These are phyloP conservation scores for Suillus brevipes DNA, from an alignment of 768 basidiomycete genomes.

Conservation along the genomic window DNA sequence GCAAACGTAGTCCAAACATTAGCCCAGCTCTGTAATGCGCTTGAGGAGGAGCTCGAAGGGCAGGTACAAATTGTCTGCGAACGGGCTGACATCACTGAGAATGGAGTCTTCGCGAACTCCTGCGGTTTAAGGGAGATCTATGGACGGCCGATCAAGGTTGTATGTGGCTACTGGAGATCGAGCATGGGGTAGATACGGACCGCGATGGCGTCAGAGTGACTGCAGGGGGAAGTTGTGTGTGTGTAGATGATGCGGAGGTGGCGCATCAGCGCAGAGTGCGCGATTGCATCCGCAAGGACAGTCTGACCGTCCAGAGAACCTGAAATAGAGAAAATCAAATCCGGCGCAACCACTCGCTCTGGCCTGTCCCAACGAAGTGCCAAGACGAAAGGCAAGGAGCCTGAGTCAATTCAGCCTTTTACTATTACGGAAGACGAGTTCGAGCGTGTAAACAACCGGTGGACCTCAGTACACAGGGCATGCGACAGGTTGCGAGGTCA, in stretches of 20 bases:
- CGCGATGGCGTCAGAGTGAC: slow-evolving; percentile 43
- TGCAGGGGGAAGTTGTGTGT: slow-evolving; percentile 18
- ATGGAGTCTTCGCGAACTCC: slow-evolving; percentile 29
- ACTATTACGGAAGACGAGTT: slow-evolving; percentile 88
- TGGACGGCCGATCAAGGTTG: slow-evolving; percentile 55
- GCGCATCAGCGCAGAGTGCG: slow-evolving; percentile 48
- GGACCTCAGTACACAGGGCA: too few relatives aligned
- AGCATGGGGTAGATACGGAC: slow-evolving; percentile 65
- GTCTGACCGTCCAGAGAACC: slow-evolving; percentile 49
- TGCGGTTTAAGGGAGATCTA: slow-evolving; percentile 52
- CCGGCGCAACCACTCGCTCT: slow-evolving; percentile 55
- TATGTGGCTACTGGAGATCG: slow-evolving; percentile 83
- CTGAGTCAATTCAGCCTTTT: slow-evolving; percentile 63
- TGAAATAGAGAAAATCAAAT: slow-evolving; percentile 52
- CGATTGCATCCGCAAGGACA: slow-evolving; percentile 43
- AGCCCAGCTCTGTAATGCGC: slow-evolving; percentile 41
- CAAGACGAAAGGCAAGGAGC: slow-evolving; percentile 84
- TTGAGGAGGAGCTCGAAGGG: slow-evolving; percentile 55
- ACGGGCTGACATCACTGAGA: slow-evolving; percentile 43
- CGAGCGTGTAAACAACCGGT: slow-evolving; percentile 90
- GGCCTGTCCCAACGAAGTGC: slow-evolving; percentile 55
- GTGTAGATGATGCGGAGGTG: slow-evolving; percentile 39
- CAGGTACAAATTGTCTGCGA: slow-evolving; percentile 54
- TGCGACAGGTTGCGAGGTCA: too few relatives aligned
- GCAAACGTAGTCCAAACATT: neutral